Base-by-base conservation (phyloP, 345 rosid species). In the Cardamine resedifolia region DNA sequence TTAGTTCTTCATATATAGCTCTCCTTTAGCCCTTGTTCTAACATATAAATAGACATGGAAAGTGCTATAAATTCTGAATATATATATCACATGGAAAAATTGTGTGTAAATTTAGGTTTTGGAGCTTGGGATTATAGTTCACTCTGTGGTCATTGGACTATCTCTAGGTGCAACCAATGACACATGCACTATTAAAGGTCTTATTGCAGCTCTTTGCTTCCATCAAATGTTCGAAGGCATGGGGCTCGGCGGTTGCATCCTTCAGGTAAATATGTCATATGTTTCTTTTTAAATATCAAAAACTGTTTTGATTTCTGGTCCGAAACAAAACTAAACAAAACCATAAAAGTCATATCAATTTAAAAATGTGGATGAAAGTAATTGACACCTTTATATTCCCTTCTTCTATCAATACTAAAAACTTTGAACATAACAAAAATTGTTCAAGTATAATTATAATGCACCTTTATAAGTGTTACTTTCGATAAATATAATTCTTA, bases 201-300 rank as follows among this genome's bases (percentile, higher is more conserved):
- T 88, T 6, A 61, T 88, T 3, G 89, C 95, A 28, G 97, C 97
- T 26, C 87, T 88, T 33, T 90, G 95, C 77, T 90, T 90, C 82
- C 94, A 86, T 73, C 93, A 86, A 69, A 82, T 90, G 84, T 90
- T 88, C 48, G 96, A 87, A 80, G 93, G 96, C 33, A 87, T 85
- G 92, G 96, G 89, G 12, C 96, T 83, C 9, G 90, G 90, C 0
- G 90, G 93, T 14, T 86, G 96, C 87, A 90, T 90, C 56, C 84
- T 86, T 16, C 91, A 87, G 88, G 92, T 85, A 58, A 2, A 39
- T 10, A 4, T n/a, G 2, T 28, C n/a, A n/a, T n/a, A n/a, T n/a
- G n/a, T n/a, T n/a, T n/a, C n/a, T 67, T 33, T 6, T 6, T 2
- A 0, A 15, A 26, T 41, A 43, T 30, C 24, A 39, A 11, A 4